phyloP scores from a whole-genome alignment of 2,329 filamentous ascomycete genomes.

The Xylaria sp. region DNA sequence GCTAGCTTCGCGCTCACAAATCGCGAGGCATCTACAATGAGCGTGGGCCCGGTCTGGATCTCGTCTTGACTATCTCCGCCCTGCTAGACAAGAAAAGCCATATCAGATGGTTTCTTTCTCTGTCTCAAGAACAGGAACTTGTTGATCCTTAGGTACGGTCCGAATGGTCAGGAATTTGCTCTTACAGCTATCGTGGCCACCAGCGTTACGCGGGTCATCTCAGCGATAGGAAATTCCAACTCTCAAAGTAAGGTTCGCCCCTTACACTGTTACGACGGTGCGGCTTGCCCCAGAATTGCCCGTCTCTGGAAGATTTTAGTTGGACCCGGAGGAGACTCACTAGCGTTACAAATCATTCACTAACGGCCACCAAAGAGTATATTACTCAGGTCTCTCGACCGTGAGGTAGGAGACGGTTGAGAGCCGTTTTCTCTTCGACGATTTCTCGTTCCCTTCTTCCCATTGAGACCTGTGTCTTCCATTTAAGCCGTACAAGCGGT shows the following conservation, averaged over 20 bases:
- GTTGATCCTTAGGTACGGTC: no score
- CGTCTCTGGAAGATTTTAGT: slow-evolving; percentile 19
- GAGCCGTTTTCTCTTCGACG: neutral
- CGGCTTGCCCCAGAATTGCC: slow-evolving; percentile 3
- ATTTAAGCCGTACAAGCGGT: neutral
- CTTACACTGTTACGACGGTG: neutral
- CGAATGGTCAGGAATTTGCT: neutral
- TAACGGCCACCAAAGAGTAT: slow-evolving; percentile 2
- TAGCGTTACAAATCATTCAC: slow-evolving; percentile 17
- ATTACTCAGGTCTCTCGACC: neutral
- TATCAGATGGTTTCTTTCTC: neutral
- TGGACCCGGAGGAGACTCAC: slow-evolving; percentile 11
- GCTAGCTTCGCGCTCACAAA: neutral
- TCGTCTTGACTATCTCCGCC: neutral
- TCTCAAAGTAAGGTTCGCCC: no score
- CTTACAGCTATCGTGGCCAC: neutral
- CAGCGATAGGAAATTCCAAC: neutral
- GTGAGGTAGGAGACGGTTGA: neutral
- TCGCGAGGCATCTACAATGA: slow-evolving; percentile 11
- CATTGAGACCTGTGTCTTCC: neutral
- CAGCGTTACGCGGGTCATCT: neutral
- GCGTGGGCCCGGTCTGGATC: slow-evolving; percentile 1
- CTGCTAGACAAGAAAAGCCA: neutral
- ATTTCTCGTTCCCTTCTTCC: neutral
- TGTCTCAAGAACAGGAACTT: neutral